Percentiles rank a stretch among this genome's conserved stretches.
These are phyloP conservation scores for Aureobasidium pullulans DNA, from an alignment of 2,329 filamentous ascomycete genomes.

Conservation along the genomic window DNA sequence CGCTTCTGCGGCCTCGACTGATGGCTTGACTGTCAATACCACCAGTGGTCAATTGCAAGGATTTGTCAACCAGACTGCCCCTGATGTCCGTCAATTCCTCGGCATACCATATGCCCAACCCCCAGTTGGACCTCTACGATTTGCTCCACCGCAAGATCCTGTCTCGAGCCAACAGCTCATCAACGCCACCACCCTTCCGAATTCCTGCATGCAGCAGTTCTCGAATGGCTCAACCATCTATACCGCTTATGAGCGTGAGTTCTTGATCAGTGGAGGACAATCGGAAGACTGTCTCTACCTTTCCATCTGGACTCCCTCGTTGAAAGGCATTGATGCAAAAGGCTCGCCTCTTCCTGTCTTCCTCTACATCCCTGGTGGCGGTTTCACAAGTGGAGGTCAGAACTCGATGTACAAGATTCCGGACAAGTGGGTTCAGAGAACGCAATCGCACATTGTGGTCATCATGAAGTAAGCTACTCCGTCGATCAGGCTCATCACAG, in stretches of 20 bases:
- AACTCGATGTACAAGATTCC: constrained; percentile 39
- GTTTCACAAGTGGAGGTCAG: constrained; percentile 35
- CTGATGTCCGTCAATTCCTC: constrained; percentile 41
- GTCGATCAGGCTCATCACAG: not conserved
- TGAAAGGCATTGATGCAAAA: constrained; percentile 13
- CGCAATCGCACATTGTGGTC: constrained; percentile 34
- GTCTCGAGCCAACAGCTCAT: not conserved
- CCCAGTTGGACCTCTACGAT: constrained; percentile 26
- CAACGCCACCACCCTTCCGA: constrained; percentile 11
- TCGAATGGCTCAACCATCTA: constrained; percentile 13
- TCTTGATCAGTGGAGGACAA: constrained; percentile 15
- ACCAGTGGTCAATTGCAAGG: constrained; percentile 39
- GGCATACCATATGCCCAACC: constrained; percentile 34
- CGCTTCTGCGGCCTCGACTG: not conserved
- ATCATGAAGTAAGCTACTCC: constrained; percentile 22
- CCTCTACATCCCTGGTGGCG: constrained; percentile 41
- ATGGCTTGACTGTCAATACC: constrained; percentile 9
- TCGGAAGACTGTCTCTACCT: constrained; percentile 39
- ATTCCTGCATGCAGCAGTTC: constrained; percentile 17
- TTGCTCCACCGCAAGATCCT: constrained; percentile 21
- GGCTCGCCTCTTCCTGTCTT: constrained; percentile 32
- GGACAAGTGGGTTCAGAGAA: constrained; percentile 32
- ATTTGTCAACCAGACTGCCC: constrained; percentile 28
- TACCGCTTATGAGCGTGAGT: constrained; percentile 12
- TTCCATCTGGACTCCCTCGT: constrained; percentile 36